Evolutionary conservation across 2,329 filamentous ascomycete species (phyloP), one percentile per base, ranked within the genome.

Genomic region (Leptographium radiaticola): DNA sequence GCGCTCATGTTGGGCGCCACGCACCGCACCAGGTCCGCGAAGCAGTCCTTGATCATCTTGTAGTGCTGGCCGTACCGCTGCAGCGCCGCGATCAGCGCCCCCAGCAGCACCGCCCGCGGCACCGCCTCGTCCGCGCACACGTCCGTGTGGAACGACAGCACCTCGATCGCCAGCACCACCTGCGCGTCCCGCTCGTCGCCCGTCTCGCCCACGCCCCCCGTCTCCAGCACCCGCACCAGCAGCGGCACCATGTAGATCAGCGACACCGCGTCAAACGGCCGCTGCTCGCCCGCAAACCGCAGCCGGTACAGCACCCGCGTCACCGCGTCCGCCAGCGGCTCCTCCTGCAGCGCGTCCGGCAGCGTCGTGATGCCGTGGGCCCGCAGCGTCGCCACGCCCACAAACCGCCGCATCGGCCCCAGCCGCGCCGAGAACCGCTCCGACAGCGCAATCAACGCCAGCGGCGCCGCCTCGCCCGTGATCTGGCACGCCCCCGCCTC

Each of bases 61-160:
- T 96, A 96, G 68, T 98, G 93, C 64, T 95, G 89, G 46, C 83
- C 85, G 66, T 95, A 95, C 56, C 72, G 79, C 65, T 94, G 87
- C 87, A 98, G 94, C 1, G 89, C 85, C 46, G 74, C 75, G 54
- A 95, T 83, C 40, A 98, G 73, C 4, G 79, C 75, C 2, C 79
- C 73, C 5, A 97, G 68, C 40, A 95, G 75, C 55, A 89, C 80
- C 51, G 79, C 76, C 10, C 93, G 83, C 34, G 91, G 89, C 31
- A 96, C 77, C 36, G 83, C 79, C 51, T 79, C 74, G 61, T 95
- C 86, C 34, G 80, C 76, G 65, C 84, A 95, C 33, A 84, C 79
- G 62, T 85, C 82, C 1, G 90, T 90, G 66, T 98, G 93, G 69
- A 91, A 94, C 1, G 88, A 82, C 11, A 98, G 69, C 59, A 96